Base-by-base conservation (phyloP, 2,329 filamentous ascomycete genomes). In the Fusarium buharicum region DNA sequence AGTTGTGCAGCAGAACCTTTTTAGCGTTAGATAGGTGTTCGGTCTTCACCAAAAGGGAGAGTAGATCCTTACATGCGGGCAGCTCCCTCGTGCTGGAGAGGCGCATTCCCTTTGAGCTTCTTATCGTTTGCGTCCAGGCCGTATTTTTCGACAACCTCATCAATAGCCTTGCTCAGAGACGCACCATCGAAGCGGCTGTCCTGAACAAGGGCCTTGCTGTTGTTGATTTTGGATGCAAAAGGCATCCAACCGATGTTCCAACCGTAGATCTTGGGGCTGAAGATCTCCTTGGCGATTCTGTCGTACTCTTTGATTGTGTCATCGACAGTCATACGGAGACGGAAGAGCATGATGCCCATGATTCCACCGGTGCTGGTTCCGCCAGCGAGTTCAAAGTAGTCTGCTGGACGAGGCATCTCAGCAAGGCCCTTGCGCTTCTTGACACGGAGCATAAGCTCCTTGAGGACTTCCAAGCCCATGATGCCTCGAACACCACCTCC, bases 331-430 rank as follows among this genome's bases (percentile, higher is more conserved):
- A 66, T 68, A 7, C 59, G 66, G 12, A 68, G 46, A 1, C 66
- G 52, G 5, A 68, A 68, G 9, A 68, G 60, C 66, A 60, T 62
- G 4, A 62, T 62, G 0, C 59, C 59, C 28, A 62, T 62, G 16
- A 62, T 62, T 62, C 63, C 63, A 0, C 63, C 63, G 0, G 64
- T 64, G 31, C 63, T 67, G 0, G 64, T 67, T 13, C 64, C 64
- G 1, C 43, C 63, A 0, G 64, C 63, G 1, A 67, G 60, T 11
- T 67, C 62, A 6, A 67, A 67, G 4, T 67, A 67, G 12, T 67
- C 64, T 0, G 47, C 45, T 6, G 64, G 64, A 0, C 46, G 43
- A 9, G 55, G 55, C 9, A 57, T 36, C 1, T 30, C 24, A 5
- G 24, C 9, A 9, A 27, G 24, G 24, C 24, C 24, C 9, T 27